Base-by-base conservation (phyloP, 768 basidiomycete species). In the Panaeolus cyanescens region DNA sequence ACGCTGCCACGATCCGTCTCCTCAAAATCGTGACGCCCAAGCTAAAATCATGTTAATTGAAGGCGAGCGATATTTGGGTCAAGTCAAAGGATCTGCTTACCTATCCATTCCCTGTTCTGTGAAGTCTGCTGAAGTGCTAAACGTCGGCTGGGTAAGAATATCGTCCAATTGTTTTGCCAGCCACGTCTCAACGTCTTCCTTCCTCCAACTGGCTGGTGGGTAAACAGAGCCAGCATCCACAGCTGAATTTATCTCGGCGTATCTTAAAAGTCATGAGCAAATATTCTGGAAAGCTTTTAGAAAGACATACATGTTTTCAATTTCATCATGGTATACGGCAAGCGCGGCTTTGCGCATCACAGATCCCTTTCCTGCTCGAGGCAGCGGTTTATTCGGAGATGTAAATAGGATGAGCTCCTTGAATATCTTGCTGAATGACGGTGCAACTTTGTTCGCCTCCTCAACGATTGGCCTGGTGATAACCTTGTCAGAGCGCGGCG, bases 321-420 rank as follows among this genome's bases (percentile, higher is more conserved):
- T 83, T 59, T 86, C 84, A 1, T 73, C 56, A 13, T 68, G 70
- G 63, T 85, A 86, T 12, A 71, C 25, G 2, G 65, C 64, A 32
- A 85, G 57, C 0, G 80, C 77, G 2, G 77, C 76, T 60, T 81
- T 81, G 57, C 80, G 75, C 54, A 75, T 76, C 7, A 82, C 74
- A 0, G 82, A 83, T 1, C 82, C 81, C 66, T 86, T 87, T 1
- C 74, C 77, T 2, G 80, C 71, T 25, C 79, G 79, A 25, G 77
- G 68, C 56, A 86, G 72, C 0, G 81, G 83, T 30, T 75, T 76
- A 13, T 68, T 65, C 4, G 70, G 68, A 7, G 61, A 58, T 0
- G 82, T 72, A 17, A 84, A 73, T 34, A 85, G 50, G 39, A 86
- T 79, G 77, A 85, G 79, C 63, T 86, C 81, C 57, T 82, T 82